Percentiles rank a stretch among this genome's conserved stretches.
These are phyloP conservation scores for Carex parvula DNA, from an alignment of 176 grass and related monocot genomes.

Conservation along the genomic window DNA sequence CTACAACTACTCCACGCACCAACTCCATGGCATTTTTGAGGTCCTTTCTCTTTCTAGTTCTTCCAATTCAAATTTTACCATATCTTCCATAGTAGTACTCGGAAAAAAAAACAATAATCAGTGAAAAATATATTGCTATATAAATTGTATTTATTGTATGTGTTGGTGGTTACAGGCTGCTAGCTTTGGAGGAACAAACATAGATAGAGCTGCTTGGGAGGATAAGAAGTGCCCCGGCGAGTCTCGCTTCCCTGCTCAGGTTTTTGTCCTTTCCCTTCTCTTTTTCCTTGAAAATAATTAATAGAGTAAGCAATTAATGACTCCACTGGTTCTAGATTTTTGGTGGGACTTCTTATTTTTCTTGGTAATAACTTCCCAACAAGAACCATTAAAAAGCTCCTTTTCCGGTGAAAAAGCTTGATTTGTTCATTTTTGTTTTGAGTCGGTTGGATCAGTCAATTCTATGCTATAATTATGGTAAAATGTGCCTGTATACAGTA, in stretches of 20 bases:
- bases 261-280: conserved; percentile 14
- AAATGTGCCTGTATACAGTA: background rate
- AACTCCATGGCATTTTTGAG: conserved; percentile 98
- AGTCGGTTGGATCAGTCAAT: background rate
- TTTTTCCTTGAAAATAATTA: background rate
- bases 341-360: background rate
- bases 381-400: background rate
- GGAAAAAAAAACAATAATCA: background rate
- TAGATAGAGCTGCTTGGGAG: conserved; percentile 97
- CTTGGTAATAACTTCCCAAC: background rate
- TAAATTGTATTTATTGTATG: background rate
- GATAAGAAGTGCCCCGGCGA: conserved; percentile 96
- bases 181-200: conserved; percentile 95
- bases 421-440: background rate
- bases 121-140: background rate
- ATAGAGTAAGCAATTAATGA: background rate
- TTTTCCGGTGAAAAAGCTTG: background rate
- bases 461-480: background rate
- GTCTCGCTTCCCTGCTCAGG: conserved; percentile 96
- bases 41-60: conserved; percentile 4
- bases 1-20: conserved; percentile 99
- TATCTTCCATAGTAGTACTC: background rate
- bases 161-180: conserved; percentile 44
- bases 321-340: background rate
- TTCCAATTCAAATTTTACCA: background rate